These are phyloP conservation scores for Setaria viridis DNA, from an alignment of 202 grass and related monocot species.

Conservation along the genomic window DNA sequence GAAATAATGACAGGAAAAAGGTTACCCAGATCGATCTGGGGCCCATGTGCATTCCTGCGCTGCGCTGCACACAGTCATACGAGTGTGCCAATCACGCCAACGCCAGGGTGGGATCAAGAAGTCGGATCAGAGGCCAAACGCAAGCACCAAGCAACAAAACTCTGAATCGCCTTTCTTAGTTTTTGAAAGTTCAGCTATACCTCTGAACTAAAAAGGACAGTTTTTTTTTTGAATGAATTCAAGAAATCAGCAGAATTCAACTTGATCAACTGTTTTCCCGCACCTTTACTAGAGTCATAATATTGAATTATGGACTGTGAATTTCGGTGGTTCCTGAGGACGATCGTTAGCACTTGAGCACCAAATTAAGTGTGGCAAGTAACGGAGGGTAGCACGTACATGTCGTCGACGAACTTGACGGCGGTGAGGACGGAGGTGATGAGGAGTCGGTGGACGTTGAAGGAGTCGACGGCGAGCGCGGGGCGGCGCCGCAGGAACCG, in stretches of 20 bases:
- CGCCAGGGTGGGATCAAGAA: slow-evolving; percentile 17
- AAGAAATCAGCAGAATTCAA: slow-evolving; percentile 22
- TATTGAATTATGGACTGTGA: not conserved
- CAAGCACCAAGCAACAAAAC: slow-evolving; percentile 10
- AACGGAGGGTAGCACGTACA: slow-evolving; percentile 56
- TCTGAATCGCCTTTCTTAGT: not conserved
- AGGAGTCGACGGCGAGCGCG: slow-evolving; percentile 81
- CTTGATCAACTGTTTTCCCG: not conserved
- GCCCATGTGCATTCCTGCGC: slow-evolving; percentile 4
- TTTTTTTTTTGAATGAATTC: not conserved
- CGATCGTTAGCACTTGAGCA: not conserved
- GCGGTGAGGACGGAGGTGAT: slow-evolving; percentile 95
- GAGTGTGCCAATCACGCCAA: slow-evolving; percentile 34
- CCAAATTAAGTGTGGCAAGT: no score
- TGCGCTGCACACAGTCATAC: not conserved
- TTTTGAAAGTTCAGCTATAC: slow-evolving; percentile 5
- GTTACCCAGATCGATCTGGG: slow-evolving; percentile 14
- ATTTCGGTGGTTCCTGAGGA: not conserved
- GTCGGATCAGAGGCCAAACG: slow-evolving; percentile 36
- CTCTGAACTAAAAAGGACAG: not conserved
- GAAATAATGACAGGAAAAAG: slow-evolving; percentile 42
- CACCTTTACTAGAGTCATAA: no score
- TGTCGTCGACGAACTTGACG: slow-evolving; percentile 99
- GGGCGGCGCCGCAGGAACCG: slow-evolving; percentile 80
- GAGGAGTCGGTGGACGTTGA: slow-evolving; percentile 97